These are phyloP conservation scores for Boletus barrowsii DNA, from an alignment of 768 basidiomycete genomes.

Conservation along the genomic window DNA sequence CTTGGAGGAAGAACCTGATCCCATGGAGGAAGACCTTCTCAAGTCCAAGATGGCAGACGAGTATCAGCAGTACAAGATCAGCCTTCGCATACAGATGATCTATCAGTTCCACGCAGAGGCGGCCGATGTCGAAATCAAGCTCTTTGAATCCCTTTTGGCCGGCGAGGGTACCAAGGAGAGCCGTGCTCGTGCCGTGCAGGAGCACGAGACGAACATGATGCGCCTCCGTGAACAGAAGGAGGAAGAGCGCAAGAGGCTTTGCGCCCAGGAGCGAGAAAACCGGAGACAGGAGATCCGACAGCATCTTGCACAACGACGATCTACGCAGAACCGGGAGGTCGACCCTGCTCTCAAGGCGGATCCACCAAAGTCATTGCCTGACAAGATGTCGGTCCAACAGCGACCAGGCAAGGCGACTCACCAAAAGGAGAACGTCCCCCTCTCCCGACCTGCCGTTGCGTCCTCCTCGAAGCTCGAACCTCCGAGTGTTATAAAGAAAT, in stretches of 20 bases:
- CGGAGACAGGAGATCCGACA: constrained; percentile 19
- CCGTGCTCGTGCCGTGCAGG: constrained; percentile 28
- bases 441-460: constrained; percentile 6
- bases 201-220: constrained; percentile 33
- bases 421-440: constrained; percentile 29
- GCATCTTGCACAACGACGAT: constrained; percentile 21
- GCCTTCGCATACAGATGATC: constrained; percentile 35
- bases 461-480: constrained; percentile 19
- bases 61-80: constrained; percentile 30
- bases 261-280: constrained; percentile 28
- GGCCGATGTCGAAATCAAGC: constrained; percentile 29
- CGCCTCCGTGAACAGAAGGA: constrained; percentile 33
- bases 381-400: constrained; percentile 14
- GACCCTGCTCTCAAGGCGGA: constrained; percentile 13
- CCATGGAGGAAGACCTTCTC: constrained; percentile 26
- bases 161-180: constrained; percentile 29
- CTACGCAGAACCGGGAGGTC: constrained; percentile 13
- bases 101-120: constrained; percentile 32
- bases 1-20: constrained; percentile 27
- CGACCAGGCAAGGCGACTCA: constrained; percentile 14
- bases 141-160: constrained; percentile 26
- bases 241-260: constrained; percentile 30
- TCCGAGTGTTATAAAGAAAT: constrained; percentile 23
- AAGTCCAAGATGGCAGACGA: constrained; percentile 34
- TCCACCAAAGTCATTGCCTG: constrained; percentile 9